Base-by-base conservation (phyloP, 83 land plant species). In the Larix sibirica region DNA sequence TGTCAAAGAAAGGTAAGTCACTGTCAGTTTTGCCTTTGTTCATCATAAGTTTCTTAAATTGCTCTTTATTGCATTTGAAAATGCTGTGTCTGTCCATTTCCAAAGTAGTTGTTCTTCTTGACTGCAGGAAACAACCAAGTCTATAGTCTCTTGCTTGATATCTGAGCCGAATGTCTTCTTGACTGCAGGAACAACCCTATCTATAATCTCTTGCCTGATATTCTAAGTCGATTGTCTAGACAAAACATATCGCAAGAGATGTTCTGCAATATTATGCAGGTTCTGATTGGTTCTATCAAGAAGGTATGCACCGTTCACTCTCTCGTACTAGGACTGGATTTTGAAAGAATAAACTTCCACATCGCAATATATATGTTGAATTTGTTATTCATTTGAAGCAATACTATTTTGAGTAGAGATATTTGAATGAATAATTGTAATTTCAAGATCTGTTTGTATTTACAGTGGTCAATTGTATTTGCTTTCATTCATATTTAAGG, bases 121-220 rank as follows among this genome's bases (percentile, higher is more conserved):
- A 18, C 31, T 88, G 79, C 92, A 98, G 99, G 98, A 83, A 91
- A 69, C 85, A 94, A 95, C 87, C 99, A 95, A 31, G 92, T 97
- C 33, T 95, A 97, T 81, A 97, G 94, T 86, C 83, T 97, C 71
- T 94, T 97, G 40, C 99, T 98, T 28, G 96, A 97, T 84, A 94
- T 97, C 60, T 97, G 28, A 92, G 96, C 2, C 91, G 90, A 62
- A 16, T 36, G 20, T 83, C 18, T 40, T 74, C 82, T 9, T 73
- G 16, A 16, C 40, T 88, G 71, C 92, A 97, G 99, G 98, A 83
- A 68, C 87, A 96, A 96, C 88, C 99, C 99, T 40, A 93, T 98
- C 24, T 98, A 98, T 82, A 98, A 96, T 87, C 85, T 98, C 62
- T 94, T 98, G 36, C 99, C 99, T 42, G 99, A 98, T 84, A 95